Evolutionary conservation across 192 early-diverging fungal genomes (phyloP).

Genomic region (Geosiphon pyriformis): DNA sequence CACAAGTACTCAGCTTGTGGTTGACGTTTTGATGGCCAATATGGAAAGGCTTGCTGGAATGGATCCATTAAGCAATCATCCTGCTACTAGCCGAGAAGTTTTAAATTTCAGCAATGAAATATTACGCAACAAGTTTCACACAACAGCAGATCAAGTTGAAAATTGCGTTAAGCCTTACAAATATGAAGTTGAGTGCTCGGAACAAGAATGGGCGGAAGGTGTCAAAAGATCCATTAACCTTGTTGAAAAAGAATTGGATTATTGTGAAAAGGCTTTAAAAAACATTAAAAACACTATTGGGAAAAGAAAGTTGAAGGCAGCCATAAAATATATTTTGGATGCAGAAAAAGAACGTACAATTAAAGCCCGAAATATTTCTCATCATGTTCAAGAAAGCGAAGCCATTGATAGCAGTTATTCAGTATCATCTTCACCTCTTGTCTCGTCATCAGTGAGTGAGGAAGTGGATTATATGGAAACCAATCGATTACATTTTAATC

Average conservation of each 20-base stretch:
- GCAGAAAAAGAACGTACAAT: constrained; percentile 51
- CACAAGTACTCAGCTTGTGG: constrained; percentile 86
- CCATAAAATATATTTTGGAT: constrained; percentile 73
- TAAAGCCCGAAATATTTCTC: constrained; percentile 30
- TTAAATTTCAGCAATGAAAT: constrained; percentile 82
- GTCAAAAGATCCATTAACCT: constrained; percentile 68
- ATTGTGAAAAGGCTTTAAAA: constrained; percentile 63
- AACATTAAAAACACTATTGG: constrained; percentile 73
- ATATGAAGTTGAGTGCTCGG: constrained; percentile 91
- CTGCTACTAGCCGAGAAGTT: constrained; percentile 71
- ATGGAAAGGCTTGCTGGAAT: constrained; percentile 73
- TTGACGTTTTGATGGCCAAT: constrained; percentile 77
- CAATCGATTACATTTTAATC: constrained; percentile 62
- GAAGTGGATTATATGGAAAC: constrained; percentile 42
- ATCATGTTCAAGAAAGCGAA: constrained; percentile 15
- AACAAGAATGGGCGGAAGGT: constrained; percentile 90
- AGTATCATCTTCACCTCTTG: constrained; percentile 2
- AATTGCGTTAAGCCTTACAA: constrained; percentile 99
- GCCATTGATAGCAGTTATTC: constrained; percentile 6
- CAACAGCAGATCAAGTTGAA: constrained; percentile 94
- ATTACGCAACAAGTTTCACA: constrained; percentile 77
- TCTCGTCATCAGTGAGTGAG: constrained; percentile 25
- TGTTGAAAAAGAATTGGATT: constrained; percentile 76
- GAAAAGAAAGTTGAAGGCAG: constrained; percentile 74
- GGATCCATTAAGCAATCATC: constrained; percentile 86